These are phyloP conservation scores for Leishmania major DNA, from an alignment of 208 protist genomes.

Conservation along the genomic window DNA sequence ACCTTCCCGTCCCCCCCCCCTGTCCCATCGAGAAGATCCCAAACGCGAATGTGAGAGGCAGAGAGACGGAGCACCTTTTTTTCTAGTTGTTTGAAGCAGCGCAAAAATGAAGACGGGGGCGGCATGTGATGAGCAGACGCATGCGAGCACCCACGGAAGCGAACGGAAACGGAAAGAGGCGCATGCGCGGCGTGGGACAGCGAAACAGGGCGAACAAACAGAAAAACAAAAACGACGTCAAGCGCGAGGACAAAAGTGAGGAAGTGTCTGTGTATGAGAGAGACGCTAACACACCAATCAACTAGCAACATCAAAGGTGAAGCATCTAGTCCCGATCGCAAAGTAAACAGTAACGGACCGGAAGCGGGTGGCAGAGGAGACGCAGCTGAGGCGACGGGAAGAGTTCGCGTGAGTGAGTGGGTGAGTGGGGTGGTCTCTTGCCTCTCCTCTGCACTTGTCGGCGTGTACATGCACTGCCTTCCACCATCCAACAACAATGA, in stretches of 20 bases:
- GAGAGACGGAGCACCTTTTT: not conserved
- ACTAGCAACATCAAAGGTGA: not conserved
- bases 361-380: not conserved
- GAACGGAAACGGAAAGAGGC: not conserved
- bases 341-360: not conserved
- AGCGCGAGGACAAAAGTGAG: too few species aligned
- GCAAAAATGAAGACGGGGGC: not conserved
- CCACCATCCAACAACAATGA: not conserved
- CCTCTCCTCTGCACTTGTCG: not conserved
- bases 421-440: not conserved
- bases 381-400: not conserved
- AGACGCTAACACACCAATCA: not conserved
- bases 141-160: too few species aligned
- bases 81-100: not conserved
- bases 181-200: not conserved
- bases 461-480: not conserved
- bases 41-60: not conserved
- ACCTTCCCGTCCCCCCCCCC: not conserved
- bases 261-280: too few species aligned
- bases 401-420: not conserved
- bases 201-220: too few species aligned
- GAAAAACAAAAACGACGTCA: not conserved
- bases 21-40: not conserved
- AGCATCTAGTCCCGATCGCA: not conserved
- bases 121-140: not conserved